Evolutionary conservation across 2,329 filamentous ascomycete genomes (phyloP).

Genomic region (Lachnellula arida): DNA sequence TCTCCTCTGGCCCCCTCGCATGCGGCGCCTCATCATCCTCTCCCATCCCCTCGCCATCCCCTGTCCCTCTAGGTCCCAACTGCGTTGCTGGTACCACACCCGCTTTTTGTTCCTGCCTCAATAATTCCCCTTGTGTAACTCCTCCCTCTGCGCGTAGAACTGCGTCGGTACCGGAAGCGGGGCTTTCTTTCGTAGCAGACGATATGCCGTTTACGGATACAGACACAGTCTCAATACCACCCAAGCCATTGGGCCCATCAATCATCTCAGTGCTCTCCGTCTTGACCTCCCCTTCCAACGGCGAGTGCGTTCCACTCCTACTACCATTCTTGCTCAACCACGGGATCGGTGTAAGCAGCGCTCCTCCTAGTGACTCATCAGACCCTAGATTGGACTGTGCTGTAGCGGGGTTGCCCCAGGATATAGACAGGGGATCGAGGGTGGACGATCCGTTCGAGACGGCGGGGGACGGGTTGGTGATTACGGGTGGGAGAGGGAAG

Average conservation of each 20-base stretch:
- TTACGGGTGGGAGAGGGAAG: slow-evolving; percentile 74
- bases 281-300: slow-evolving; percentile 56
- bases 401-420: slow-evolving; percentile 44
- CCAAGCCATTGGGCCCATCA: slow-evolving; percentile 73
- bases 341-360: slow-evolving; percentile 86
- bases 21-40: slow-evolving; percentile 67
- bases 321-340: slow-evolving; percentile 59
- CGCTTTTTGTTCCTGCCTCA: slow-evolving; percentile 81
- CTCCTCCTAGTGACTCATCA: slow-evolving; percentile 86
- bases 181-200: slow-evolving; percentile 37
- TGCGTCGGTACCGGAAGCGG: slow-evolving; percentile 15
- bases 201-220: slow-evolving; percentile 68
- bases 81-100: slow-evolving; percentile 70
- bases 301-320: slow-evolving; percentile 32
- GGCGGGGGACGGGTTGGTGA: slow-evolving; percentile 53
- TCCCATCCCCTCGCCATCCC: slow-evolving; percentile 34
- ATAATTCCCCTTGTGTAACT: slow-evolving; percentile 76
- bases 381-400: slow-evolving; percentile 57
- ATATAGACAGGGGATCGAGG: slow-evolving; percentile 36
- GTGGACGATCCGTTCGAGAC: slow-evolving; percentile 53
- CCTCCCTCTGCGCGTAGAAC: slow-evolving; percentile 39
- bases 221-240: slow-evolving; percentile 75
- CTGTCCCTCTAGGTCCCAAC: slow-evolving; percentile 28
- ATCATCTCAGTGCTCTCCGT: slow-evolving; percentile 77
- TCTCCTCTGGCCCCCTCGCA: slow-evolving; percentile 76